A percentile compares a stretch with the other conserved stretches of the same genome.
phyloP scores from a whole-genome alignment of 169 alveolate species.

The Plasmodium relictum region DNA sequence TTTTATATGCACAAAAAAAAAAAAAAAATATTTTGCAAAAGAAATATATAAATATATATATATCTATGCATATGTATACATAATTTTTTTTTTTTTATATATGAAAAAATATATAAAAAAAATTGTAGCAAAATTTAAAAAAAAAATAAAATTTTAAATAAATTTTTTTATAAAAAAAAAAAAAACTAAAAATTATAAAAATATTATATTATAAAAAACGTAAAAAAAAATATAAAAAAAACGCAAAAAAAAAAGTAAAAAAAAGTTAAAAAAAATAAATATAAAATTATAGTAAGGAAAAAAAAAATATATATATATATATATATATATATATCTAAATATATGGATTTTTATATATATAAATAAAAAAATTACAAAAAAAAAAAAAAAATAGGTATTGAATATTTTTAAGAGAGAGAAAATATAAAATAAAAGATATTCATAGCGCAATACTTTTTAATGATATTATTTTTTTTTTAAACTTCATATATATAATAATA shows the following conservation, averaged over 20 bases:
- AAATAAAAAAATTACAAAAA: background rate
- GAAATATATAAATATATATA: background rate
- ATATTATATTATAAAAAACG: background rate
- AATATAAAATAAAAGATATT: too few relatives aligned
- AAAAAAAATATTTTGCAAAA: background rate
- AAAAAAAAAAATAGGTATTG: constrained; percentile 1
- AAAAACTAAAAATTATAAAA: constrained; percentile 3
- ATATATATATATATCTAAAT: background rate
- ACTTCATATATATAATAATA: too few relatives aligned
- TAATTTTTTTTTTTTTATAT: background rate
- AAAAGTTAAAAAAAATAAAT: constrained; percentile 13
- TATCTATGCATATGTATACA: background rate
- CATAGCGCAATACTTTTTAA: too few relatives aligned
- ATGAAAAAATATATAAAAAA: constrained; percentile 12
- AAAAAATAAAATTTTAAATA: constrained; percentile 11
- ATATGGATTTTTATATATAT: background rate
- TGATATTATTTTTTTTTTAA: too few relatives aligned
- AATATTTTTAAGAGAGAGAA: background rate
- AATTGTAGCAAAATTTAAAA: background rate
- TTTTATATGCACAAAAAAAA: background rate
- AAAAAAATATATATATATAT: background rate
- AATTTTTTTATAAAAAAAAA: constrained; percentile 4
- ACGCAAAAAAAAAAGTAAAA: constrained; percentile 7
- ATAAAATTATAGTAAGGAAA: background rate
- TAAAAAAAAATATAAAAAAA: background rate